A percentile compares a stretch with the other conserved stretches of the same genome.
phyloP scores from a whole-genome alignment of 306 rosid species.

The Arachis hypogaea region DNA sequence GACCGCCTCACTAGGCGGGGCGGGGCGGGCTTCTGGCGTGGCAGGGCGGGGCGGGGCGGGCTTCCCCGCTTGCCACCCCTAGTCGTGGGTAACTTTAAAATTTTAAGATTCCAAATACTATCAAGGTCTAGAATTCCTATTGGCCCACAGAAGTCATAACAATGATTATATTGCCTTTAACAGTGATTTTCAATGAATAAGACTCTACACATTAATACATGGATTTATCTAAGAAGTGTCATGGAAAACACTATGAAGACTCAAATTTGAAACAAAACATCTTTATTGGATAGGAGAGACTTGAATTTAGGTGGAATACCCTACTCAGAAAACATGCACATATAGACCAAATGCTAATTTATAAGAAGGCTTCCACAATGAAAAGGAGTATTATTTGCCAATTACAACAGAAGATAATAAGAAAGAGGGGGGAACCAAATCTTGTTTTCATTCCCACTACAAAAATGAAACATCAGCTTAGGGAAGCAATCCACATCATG shows the following conservation, averaged over 20 bases:
- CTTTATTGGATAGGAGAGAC: background rate
- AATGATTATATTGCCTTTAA: too few relatives aligned
- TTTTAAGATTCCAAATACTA: too few relatives aligned
- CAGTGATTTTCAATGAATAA: too few relatives aligned
- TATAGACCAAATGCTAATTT: slow-evolving; percentile 2
- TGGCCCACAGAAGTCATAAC: background rate
- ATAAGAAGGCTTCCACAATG: slow-evolving; percentile 32
- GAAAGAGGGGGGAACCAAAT: slow-evolving; percentile 22
- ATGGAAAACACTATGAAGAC: background rate
- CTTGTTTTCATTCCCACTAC: slow-evolving; percentile 9
- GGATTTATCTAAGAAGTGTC: too few relatives aligned
- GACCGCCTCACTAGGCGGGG: too few relatives aligned
- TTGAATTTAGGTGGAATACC: slow-evolving; percentile 2
- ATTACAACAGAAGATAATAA: slow-evolving; percentile 41
- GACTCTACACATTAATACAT: too few relatives aligned
- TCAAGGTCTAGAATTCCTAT: too few relatives aligned
- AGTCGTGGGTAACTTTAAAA: too few relatives aligned
- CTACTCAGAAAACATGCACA: slow-evolving; percentile 15
- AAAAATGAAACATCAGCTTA: slow-evolving; percentile 27
- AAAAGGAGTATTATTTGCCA: slow-evolving; percentile 46
- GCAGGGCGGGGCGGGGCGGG: too few relatives aligned
- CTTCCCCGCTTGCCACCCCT: too few relatives aligned
- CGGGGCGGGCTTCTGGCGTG: too few relatives aligned
- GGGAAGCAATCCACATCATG: slow-evolving; percentile 39
- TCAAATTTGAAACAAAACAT: slow-evolving; percentile 24